Conservation (phyloP, 495 filamentous ascomycete species). For the Podospora anserina region DNA sequence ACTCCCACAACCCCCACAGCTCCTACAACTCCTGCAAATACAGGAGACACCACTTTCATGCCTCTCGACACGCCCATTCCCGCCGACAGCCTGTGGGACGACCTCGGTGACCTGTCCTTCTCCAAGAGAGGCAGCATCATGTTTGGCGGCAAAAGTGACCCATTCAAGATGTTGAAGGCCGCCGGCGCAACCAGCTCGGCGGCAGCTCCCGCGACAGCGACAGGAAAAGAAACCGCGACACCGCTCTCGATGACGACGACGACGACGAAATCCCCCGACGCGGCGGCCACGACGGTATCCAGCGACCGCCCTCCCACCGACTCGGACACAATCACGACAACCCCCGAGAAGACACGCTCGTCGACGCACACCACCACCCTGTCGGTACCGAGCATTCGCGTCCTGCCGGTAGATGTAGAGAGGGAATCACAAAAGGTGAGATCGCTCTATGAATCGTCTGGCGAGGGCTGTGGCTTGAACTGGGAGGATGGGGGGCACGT, state of each 20-base stretch:
- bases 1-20: neutral
- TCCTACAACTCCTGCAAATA: neutral
- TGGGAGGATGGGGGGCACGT: conserved; percentile 55
- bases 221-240: neutral
- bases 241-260: conserved; percentile 3
- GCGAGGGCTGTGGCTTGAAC: conserved; percentile 51
- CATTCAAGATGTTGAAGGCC: conserved; percentile 18
- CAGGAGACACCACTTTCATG: conserved; percentile 28
- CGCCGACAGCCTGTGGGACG: conserved; percentile 50
- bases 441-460: conserved; percentile 84
- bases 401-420: conserved; percentile 76
- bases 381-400: conserved; percentile 44
- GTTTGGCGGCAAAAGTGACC: conserved; percentile 51
- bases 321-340: neutral
- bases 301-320: neutral
- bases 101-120: conserved; percentile 50
- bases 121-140: conserved; percentile 64
- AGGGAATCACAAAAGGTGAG: conserved; percentile 84
- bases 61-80: conserved; percentile 53
- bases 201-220: conserved; percentile 1
- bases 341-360: conserved; percentile 11
- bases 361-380: conserved; percentile 18
- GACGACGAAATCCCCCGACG: neutral
- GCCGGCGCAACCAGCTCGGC: neutral
- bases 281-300: neutral